These are phyloP conservation scores for Erysimum cheiranthoides DNA, from an alignment of 345 rosid species.

Conservation along the genomic window DNA sequence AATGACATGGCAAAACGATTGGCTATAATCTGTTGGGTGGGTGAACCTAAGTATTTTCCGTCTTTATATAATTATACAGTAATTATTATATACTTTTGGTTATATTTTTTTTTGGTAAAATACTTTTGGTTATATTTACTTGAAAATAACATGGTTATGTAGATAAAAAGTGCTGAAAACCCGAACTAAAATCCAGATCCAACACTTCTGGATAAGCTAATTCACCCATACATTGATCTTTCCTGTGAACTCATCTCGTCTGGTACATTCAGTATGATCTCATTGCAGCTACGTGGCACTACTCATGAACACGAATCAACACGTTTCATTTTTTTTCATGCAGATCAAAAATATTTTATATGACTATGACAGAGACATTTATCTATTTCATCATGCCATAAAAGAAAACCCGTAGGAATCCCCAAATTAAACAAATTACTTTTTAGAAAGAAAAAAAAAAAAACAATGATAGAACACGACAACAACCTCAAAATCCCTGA, in stretches of 20 bases:
- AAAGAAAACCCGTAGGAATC: constrained; percentile 21
- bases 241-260: background rate
- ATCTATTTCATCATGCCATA: constrained; percentile 30
- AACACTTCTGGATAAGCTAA: constrained; percentile 17
- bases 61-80: no score
- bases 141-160: background rate
- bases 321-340: constrained; percentile 42
- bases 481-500: constrained; percentile 31
- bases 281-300: constrained; percentile 44
- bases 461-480: constrained; percentile 34
- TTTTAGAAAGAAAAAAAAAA: background rate
- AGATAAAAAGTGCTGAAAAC: background rate
- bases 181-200: constrained; percentile 31
- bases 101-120: no score
- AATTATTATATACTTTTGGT: no score
- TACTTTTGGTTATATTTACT: background rate
- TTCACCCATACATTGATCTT: background rate
- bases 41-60: no score
- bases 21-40: no score
- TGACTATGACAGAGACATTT: constrained; percentile 19
- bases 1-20: no score
- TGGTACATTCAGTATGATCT: constrained; percentile 35
- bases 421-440: background rate
- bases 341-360: background rate
- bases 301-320: constrained; percentile 32